These are phyloP conservation scores for Mycena venus DNA, from an alignment of 768 basidiomycete species.

Conservation along the genomic window DNA sequence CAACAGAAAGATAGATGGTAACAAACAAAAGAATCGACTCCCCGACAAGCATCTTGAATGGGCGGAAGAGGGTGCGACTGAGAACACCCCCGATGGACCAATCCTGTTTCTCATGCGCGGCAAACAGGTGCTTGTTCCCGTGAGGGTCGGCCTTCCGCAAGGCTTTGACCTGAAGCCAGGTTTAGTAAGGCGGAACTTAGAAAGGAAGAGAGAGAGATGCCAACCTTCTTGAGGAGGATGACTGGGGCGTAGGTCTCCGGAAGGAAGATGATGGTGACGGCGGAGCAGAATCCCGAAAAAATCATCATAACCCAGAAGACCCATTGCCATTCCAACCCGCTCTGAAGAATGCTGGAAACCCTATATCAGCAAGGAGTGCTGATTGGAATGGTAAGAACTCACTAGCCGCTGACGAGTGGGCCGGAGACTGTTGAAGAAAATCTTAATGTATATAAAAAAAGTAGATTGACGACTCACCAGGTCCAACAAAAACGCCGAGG, in stretches of 20 bases:
- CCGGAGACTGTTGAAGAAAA: constrained; percentile 55
- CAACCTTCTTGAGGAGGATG: constrained; percentile 61
- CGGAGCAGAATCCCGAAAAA: constrained; percentile 65
- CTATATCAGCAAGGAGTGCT: neutral
- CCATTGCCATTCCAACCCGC: constrained; percentile 69
- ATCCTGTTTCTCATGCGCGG: constrained; percentile 71
- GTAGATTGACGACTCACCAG: neutral
- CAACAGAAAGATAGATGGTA: constrained; percentile 71
- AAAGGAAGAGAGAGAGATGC: too few species aligned
- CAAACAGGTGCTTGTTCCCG: constrained; percentile 58
- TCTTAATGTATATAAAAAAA: neutral
- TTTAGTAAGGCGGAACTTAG: neutral
- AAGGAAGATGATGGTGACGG: constrained; percentile 58
- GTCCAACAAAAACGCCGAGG: constrained; percentile 67
- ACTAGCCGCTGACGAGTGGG: constrained; percentile 71
- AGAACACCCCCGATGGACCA: constrained; percentile 65
- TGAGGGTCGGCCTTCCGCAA: constrained; percentile 65
- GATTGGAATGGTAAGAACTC: neutral
- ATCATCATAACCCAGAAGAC: constrained; percentile 81
- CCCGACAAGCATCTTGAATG: constrained; percentile 70
- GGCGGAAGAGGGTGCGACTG: constrained; percentile 69
- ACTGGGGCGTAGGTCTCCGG: constrained; percentile 81
- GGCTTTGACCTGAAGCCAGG: constrained; percentile 50
- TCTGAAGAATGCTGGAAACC: constrained; percentile 53
- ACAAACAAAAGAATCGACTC: constrained; percentile 76